Percentiles rank a stretch among this genome's conserved stretches.
These are phyloP conservation scores for Neurospora sp. DNA, from an alignment of 495 filamentous ascomycete genomes.

Conservation along the genomic window DNA sequence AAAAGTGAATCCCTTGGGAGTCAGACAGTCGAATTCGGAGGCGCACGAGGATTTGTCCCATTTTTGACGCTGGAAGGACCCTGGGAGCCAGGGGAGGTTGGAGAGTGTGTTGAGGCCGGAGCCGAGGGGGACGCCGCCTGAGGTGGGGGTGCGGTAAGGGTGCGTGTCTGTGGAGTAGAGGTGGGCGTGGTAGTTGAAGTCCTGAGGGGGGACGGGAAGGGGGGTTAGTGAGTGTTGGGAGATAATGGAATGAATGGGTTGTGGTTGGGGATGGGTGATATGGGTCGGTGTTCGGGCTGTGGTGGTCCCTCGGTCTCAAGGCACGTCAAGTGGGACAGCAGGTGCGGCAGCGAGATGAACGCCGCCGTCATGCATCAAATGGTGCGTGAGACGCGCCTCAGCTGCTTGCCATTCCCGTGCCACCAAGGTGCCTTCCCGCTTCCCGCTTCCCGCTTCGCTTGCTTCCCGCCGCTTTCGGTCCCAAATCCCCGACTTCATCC, in stretches of 20 bases:
- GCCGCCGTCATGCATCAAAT: neutral
- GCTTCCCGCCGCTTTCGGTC: neutral
- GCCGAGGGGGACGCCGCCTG: constrained; percentile 50
- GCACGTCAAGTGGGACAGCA: neutral
- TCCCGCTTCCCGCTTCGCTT: neutral
- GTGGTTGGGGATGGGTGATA: too few relatives aligned
- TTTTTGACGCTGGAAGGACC: constrained; percentile 42
- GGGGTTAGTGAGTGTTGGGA: too few relatives aligned
- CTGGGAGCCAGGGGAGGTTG: constrained; percentile 38
- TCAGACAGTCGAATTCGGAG: constrained; percentile 47
- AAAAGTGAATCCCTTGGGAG: constrained; percentile 55
- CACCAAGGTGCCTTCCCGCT: neutral
- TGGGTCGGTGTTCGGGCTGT: too few relatives aligned
- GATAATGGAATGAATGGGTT: too few relatives aligned
- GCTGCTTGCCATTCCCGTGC: neutral
- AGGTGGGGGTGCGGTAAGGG: constrained; percentile 48
- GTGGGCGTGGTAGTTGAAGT: constrained; percentile 56
- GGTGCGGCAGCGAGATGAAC: neutral
- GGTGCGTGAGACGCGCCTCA: neutral
- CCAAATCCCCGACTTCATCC: neutral
- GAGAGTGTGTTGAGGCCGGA: constrained; percentile 52
- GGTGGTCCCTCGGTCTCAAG: too few relatives aligned
- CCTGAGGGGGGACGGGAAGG: constrained; percentile 15
- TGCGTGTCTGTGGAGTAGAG: constrained; percentile 47
- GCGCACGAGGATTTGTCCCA: constrained; percentile 48